Percentiles rank a stretch among this genome's conserved stretches.
Conservation (phyloP, 345 rosid species). For the Lepidium didymum region DNA sequence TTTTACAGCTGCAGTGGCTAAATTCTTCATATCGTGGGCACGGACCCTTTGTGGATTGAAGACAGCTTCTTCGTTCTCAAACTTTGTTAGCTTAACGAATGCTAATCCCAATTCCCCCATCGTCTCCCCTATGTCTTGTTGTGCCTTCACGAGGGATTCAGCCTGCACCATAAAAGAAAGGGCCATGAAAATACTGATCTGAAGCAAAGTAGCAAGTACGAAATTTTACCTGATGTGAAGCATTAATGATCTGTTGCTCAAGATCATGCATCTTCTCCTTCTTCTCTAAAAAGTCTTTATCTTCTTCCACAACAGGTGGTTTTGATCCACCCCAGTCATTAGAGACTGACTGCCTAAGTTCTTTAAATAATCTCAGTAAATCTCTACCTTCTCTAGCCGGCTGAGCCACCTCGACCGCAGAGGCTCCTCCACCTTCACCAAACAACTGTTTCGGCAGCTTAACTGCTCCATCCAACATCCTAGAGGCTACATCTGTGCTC, state of each 20-base stretch:
- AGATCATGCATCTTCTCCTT: constrained; percentile 77
- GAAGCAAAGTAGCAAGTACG: not conserved
- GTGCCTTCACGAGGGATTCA: constrained; percentile 80
- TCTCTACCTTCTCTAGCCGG: constrained; percentile 91
- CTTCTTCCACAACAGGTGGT: constrained; percentile 86
- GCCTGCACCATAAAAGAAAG: constrained; percentile 40
- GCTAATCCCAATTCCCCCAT: constrained; percentile 89
- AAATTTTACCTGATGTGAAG: constrained; percentile 72
- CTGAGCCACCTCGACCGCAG: constrained; percentile 65
- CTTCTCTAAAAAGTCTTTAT: constrained; percentile 80
- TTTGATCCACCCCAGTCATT: constrained; percentile 83
- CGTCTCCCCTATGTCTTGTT: constrained; percentile 97
- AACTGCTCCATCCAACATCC: constrained; percentile 91
- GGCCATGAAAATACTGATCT: not conserved
- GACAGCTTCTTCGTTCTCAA: constrained; percentile 85
- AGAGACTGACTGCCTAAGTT: constrained; percentile 77
- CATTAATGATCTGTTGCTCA: constrained; percentile 82
- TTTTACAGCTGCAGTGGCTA: constrained; percentile 95
- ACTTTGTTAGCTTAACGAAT: constrained; percentile 82
- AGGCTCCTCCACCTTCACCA: constrained; percentile 47
- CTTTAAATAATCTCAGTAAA: constrained; percentile 79
- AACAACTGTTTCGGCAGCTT: constrained; percentile 82
- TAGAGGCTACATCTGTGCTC: constrained; percentile 78
- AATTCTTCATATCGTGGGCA: constrained; percentile 77
- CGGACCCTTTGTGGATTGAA: constrained; percentile 66